Evolutionary conservation across 148 eudicot genomes (phyloP).

Genomic region (Simmondsia chinensis): DNA sequence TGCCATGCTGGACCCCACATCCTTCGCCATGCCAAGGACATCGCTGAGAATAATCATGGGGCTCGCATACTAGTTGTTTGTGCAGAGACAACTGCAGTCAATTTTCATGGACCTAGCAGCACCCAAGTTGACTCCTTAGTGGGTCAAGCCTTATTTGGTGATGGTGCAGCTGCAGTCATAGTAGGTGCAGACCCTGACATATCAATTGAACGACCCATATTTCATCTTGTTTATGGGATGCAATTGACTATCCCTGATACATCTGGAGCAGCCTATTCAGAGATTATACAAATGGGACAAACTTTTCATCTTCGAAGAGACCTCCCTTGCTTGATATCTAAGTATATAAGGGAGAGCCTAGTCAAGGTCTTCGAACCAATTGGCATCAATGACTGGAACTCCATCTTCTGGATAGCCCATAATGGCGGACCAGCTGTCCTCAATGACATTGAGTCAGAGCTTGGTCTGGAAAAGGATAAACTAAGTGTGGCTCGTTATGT

Average conservation of each 20-base stretch:
- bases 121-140: not conserved
- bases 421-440: slow-evolving; percentile 2
- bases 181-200: not conserved
- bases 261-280: not conserved
- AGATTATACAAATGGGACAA: slow-evolving; percentile 2
- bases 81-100: not conserved
- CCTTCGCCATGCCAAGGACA: not conserved
- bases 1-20: not conserved
- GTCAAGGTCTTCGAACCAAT: not conserved
- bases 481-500: not conserved
- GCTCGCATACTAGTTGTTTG: not conserved
- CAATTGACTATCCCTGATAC: slow-evolving; percentile 2
- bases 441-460: slow-evolving; percentile 1
- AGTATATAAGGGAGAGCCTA: not conserved
- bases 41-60: not conserved
- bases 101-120: not conserved
- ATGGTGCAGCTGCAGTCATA: slow-evolving; percentile 2
- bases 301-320: not conserved
- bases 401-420: slow-evolving; percentile 10
- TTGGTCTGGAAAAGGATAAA: slow-evolving; percentile 1
- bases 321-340: not conserved
- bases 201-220: not conserved
- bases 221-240: not conserved
- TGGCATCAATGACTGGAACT: not conserved
- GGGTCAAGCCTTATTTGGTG: slow-evolving; percentile 1